These are phyloP conservation scores for Verticillium klebahnii DNA, from an alignment of 2,329 filamentous ascomycete genomes.

Conservation along the genomic window DNA sequence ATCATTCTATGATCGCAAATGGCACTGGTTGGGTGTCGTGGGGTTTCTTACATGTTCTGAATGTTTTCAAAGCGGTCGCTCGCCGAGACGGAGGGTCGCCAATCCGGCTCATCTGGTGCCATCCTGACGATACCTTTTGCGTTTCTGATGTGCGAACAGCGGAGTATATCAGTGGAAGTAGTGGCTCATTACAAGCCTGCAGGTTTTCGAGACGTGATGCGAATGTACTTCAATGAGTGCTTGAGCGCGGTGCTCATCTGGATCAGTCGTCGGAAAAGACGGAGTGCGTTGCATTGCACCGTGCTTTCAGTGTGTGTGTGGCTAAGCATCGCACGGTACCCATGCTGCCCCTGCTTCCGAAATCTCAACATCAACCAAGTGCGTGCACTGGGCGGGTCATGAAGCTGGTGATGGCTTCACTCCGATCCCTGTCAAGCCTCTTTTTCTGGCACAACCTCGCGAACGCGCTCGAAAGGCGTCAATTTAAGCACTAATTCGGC, in stretches of 20 bases:
- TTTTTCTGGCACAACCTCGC: neutral
- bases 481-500: too few relatives aligned
- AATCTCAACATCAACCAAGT: neutral
- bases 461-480: neutral
- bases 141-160: neutral
- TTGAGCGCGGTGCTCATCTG: too few relatives aligned
- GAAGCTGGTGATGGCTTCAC: neutral
- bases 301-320: neutral
- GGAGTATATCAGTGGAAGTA: neutral
- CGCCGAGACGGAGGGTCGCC: slow-evolving; percentile 50
- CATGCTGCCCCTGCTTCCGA: neutral
- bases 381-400: neutral
- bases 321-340: neutral
- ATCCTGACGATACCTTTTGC: neutral
- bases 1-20: neutral
- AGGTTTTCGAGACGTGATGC: too few relatives aligned
- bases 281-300: neutral
- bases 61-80: slow-evolving; percentile 60
- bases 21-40: neutral
- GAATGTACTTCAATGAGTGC: too few relatives aligned
- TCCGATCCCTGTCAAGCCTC: too few relatives aligned
- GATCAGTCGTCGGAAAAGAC: too few relatives aligned
- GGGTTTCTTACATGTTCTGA: slow-evolving; percentile 50
- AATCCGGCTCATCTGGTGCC: slow-evolving; percentile 25
- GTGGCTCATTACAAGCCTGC: too few relatives aligned